Base-by-base conservation (phyloP, 2,329 filamentous ascomycete genomes). In the Kalmusia sp. region DNA sequence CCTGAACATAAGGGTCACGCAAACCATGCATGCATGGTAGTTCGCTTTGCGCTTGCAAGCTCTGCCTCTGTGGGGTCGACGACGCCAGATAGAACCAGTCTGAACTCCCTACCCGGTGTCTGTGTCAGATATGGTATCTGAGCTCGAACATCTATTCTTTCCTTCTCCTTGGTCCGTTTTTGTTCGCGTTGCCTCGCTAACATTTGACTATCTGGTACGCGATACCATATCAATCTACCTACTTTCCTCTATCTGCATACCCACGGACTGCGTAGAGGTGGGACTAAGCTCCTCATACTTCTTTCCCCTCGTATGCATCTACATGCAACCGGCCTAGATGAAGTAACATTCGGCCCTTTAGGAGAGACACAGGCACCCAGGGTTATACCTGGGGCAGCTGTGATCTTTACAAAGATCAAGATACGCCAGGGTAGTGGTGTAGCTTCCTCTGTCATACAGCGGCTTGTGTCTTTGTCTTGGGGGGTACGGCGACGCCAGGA, bases 401-500 rank as follows among this genome's bases (percentile, higher is more conserved):
- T 21, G 31, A 27, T 43, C n/a, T n/a, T n/a, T n/a, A 30, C 31
- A 43, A 27, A 27, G 14, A 24, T 27, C 21, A 43, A 17, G 39
- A 31, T 43, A n/a, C n/a, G 39, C 15, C 39, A 31, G 25, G 39
- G 39, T 30, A 21, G 39, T 30, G 39, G 27, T 15, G 15, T 27
- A 5, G 19, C 25, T n/a, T 27, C 39, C 25, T 17, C 39, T 27
- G 25, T 6, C 25, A 43, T 25, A 25, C 39, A 43, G 44, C 44
- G 5, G 30, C 24, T 47, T 37, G 44, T 28, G 33, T 40, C n/a
- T 30, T 27, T 43, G 25, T 31, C 25, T 27, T 24, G 15, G 15
- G 39, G 39, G 15, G 17, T 30, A 17, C 39, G 39, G 31, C 24
- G 39, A 43, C 25, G 39, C 39, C 39, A 43, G n/a, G 31, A 46